Base-by-base conservation (phyloP, 257 asterid genomes). In the Nicotiana benthamiana region DNA sequence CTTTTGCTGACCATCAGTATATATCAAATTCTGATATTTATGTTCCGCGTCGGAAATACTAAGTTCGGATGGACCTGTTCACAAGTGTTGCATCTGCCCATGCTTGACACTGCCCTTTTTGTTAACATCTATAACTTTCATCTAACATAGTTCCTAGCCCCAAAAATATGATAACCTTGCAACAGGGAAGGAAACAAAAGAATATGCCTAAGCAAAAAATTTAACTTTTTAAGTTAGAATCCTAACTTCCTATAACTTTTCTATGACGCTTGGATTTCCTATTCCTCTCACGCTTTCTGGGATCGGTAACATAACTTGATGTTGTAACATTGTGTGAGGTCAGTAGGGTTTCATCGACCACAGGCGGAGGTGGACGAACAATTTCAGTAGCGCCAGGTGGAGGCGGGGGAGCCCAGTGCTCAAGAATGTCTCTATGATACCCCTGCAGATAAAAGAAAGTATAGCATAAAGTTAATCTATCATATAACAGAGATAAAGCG, bases 391-490 rank as follows among this genome's bases (percentile, higher is more conserved):
- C 83, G 40, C 8, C 82, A 4, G 90, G 86, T 2, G 91, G 90
- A 15, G 89, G 90, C 24, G 93, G 92, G 9, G 91, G 88, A 17
- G 88, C 75, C 88, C 85, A 83, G 77, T 83, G 89, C 88, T 89
- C 97, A 18, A 94, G 92, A 83, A 92, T 74, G 76, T 92, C 97
- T 83, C 94, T 83, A 80, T 95, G 99, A 83, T 95, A 95, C 68
- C 97, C 98, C 99, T 95, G 93, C 40, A 30, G 17, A 64, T 56
- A 27, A 32, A 70, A 48, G 48, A 8, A 22, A 18, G 77, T 15
- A 46, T 15, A 48, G 51, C 40, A 74, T 24, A 24, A 46, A 74
- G 59, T 53, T 28, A 43, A 72, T 46, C 61, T 48, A 74, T 74
- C 61, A 26, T 74, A 15, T 48, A 24, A 74, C 78, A 22, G 43